Evolutionary conservation across 352 stramenopile species (phyloP).

Genomic region (Globisporangium middletonii): DNA sequence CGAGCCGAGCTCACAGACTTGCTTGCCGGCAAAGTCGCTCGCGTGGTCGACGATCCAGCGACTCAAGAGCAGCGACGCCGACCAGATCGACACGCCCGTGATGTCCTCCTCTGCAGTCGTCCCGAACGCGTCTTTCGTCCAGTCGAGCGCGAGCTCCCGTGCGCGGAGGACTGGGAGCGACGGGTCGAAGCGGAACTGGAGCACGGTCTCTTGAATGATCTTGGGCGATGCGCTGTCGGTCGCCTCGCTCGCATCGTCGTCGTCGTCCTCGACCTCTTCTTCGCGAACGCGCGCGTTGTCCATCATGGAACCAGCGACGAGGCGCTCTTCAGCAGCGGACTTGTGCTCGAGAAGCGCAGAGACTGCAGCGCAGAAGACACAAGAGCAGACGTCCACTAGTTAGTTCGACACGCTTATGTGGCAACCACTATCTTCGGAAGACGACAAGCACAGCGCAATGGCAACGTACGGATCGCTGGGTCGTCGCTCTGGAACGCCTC

Average conservation of each 20-base stretch:
- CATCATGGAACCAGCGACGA: slow-evolving; percentile 69
- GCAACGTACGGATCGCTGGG: slow-evolving; percentile 75
- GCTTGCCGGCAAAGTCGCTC: slow-evolving; percentile 55
- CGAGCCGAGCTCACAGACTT: slow-evolving; percentile 78
- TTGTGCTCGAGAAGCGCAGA: slow-evolving; percentile 66
- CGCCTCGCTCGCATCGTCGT: slow-evolving; percentile 23
- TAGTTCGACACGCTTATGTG: not conserved
- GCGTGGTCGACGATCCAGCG: slow-evolving; percentile 76
- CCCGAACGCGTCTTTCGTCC: slow-evolving; percentile 77
- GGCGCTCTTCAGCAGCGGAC: slow-evolving; percentile 70
- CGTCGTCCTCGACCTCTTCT: slow-evolving; percentile 56
- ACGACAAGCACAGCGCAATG: not conserved
- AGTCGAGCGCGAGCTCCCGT: slow-evolving; percentile 77
- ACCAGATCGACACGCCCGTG: slow-evolving; percentile 86
- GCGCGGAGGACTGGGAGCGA: slow-evolving; percentile 56
- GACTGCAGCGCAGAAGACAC: slow-evolving; percentile 42
- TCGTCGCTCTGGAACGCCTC: slow-evolving; percentile 80
- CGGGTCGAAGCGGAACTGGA: slow-evolving; percentile 71
- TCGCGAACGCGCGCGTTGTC: slow-evolving; percentile 62
- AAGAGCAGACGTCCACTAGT: not conserved
- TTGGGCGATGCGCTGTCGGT: slow-evolving; percentile 35
- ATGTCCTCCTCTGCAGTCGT: slow-evolving; percentile 81
- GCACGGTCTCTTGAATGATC: slow-evolving; percentile 77
- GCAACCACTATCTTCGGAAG: not conserved
- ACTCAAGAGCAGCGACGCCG: slow-evolving; percentile 78